phyloP scores from a whole-genome alignment of 2,329 filamentous ascomycete species.

The Penicillium sp. region DNA sequence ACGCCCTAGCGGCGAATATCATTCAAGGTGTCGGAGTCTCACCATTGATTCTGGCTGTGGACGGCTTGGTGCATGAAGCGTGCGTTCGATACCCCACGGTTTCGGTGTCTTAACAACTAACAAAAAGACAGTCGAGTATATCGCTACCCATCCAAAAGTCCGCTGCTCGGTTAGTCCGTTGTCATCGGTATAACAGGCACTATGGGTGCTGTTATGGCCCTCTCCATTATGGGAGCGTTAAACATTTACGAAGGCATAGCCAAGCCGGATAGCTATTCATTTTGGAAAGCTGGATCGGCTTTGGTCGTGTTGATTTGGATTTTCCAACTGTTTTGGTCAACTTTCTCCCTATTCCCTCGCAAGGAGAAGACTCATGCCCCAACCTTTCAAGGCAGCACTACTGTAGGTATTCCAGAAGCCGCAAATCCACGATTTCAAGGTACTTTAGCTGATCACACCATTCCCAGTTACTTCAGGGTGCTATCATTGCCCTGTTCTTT shows the following conservation, averaged over 20 bases:
- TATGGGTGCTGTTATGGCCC: not conserved
- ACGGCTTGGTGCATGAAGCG: conserved; percentile 9
- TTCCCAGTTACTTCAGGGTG: not conserved
- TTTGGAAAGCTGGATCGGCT: not conserved
- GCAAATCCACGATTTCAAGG: not conserved
- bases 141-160: not conserved
- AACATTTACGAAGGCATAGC: not conserved
- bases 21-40: conserved; percentile 5
- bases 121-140: not conserved
- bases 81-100: not conserved
- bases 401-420: not conserved
- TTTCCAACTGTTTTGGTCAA: not conserved
- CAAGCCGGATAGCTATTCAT: not conserved
- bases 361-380: not conserved
- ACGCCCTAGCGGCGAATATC: not conserved
- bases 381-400: not conserved
- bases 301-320: not conserved
- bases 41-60: conserved; percentile 1
- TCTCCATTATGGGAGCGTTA: not conserved
- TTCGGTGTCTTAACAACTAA: not conserved
- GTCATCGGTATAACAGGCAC: not conserved
- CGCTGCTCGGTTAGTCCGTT: not conserved
- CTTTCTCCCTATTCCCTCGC: not conserved
- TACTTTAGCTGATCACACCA: not conserved
- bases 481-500: not conserved